A percentile compares a stretch with the other conserved stretches of the same genome.
These are phyloP conservation scores for Phaffomyces opuntiae DNA, from an alignment of 805 yeast species.

Conservation along the genomic window DNA sequence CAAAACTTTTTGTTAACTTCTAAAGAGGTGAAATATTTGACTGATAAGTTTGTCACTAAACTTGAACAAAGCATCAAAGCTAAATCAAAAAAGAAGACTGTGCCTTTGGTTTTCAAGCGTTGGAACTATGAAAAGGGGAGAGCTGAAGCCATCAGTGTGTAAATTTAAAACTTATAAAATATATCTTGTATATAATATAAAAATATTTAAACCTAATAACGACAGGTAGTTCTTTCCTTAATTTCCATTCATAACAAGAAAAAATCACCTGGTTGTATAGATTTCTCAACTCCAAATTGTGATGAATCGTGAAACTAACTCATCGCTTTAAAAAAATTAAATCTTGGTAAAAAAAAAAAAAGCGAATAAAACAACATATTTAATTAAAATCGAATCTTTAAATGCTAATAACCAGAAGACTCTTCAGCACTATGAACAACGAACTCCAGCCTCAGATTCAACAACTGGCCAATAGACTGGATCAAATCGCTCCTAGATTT, in stretches of 20 bases:
- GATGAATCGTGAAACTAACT: no score
- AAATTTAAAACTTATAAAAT: not conserved
- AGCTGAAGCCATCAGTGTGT: slow-evolving; percentile 41
- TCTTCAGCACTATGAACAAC: slow-evolving; percentile 1
- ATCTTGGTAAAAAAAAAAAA: no score
- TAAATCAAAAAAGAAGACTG: slow-evolving; percentile 24
- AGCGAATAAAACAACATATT: no score
- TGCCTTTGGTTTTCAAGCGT: slow-evolving; percentile 42
- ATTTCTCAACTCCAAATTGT: no score
- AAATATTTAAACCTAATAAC: not conserved
- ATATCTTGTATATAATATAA: slow-evolving; percentile 1
- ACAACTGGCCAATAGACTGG: slow-evolving; percentile 44
- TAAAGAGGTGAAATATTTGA: slow-evolving; percentile 28
- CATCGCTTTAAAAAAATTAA: no score
- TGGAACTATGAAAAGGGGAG: slow-evolving; percentile 53
- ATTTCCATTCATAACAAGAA: no score
- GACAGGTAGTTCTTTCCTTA: no score
- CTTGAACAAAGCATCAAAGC: slow-evolving; percentile 53
- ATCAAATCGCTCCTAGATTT: slow-evolving; percentile 63
- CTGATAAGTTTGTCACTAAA: slow-evolving; percentile 24
- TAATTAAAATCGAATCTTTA: not conserved
- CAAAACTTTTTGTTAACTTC: slow-evolving; percentile 25
- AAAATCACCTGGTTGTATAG: no score
- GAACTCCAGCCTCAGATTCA: slow-evolving; percentile 36
- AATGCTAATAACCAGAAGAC: slow-evolving; percentile 7